Evolutionary conservation across 2,329 filamentous ascomycete genomes (phyloP).

Genomic region (Pseudogymnoascus pannorum): DNA sequence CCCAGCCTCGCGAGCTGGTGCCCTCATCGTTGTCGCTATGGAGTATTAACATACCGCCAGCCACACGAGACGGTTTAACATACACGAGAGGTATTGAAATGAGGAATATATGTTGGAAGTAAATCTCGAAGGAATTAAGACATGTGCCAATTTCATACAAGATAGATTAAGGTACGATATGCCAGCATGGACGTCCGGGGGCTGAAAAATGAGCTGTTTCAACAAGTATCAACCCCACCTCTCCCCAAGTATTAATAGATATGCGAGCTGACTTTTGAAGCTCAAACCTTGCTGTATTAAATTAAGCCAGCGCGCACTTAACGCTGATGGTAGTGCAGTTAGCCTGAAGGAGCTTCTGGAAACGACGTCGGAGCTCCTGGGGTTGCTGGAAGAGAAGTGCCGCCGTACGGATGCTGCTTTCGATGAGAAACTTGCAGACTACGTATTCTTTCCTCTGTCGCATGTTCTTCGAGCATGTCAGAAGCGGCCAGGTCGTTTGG

Average conservation of each 20-base stretch:
- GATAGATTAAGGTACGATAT: constrained; percentile 51
- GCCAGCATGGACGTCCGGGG: constrained; percentile 4
- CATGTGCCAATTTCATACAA: constrained; percentile 88
- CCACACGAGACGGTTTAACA: neutral
- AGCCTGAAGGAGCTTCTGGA: constrained; percentile 38
- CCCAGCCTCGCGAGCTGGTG: neutral
- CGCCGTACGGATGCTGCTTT: constrained; percentile 46
- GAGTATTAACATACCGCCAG: neutral
- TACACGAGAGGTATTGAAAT: neutral
- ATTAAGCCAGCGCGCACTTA: constrained; percentile 50
- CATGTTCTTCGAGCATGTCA: constrained; percentile 75
- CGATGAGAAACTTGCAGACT: constrained; percentile 82
- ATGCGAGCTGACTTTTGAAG: constrained; percentile 30
- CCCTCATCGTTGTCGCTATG: neutral
- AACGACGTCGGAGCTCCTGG: constrained; percentile 39
- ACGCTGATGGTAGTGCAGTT: constrained; percentile 36
- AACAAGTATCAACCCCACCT: constrained; percentile 9
- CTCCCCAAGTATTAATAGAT: neutral
- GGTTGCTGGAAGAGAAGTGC: constrained; percentile 35
- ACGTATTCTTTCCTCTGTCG: constrained; percentile 87
- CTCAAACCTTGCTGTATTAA: constrained; percentile 56
- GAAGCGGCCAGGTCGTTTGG: constrained; percentile 59
- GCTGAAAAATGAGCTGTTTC: constrained; percentile 11
- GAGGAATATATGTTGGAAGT: constrained; percentile 47
- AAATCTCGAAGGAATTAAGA: constrained; percentile 63